Evolutionary conservation across 768 basidiomycete species (phyloP), one percentile per base, ranked within the genome.

Genomic region (Leccinum ochraceum): DNA sequence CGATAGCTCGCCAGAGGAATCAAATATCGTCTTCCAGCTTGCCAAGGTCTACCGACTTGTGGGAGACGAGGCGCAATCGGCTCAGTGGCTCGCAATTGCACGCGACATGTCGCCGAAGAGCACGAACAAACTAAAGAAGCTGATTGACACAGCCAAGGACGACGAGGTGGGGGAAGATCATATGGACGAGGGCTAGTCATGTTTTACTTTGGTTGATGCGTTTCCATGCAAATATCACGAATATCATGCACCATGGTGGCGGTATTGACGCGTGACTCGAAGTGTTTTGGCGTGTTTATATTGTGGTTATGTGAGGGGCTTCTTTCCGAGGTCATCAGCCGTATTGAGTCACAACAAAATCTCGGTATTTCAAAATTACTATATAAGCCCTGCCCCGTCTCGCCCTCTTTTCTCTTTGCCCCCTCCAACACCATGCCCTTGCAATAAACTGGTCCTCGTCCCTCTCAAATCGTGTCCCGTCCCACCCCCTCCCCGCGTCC

Each of bases 1-100:
- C 66, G 86, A 86, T 72, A 79, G 86, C 63, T 92, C 95, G 37
- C 96, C 96, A 7, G 93, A 95, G 70, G 97, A 99, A 79, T 90
- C 95, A 57, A 98, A 98, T 77, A 92, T 98, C 59, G 86, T 95
- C 60, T 97, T 97, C 84, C 89, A 98, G 75, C 85, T 99, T 17
- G 97, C 95, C 28, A 91, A 90, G 77, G 88, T 90, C 60, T 98
- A 97, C 71, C 86, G 92, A 52, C 80, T 91, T 66, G 76, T 90
- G 58, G 93, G 93, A 37, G 81, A 94, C 75, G 84, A 86, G 65
- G 80, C 83, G 20, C 88, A 91, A 75, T 88, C 94, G 53, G 90
- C 92, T 59, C 87, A 90, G 62, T 82, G 88, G 76, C 89, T 99
- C 62, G 92, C 94, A 32, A 81, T 89, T 42, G 97, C 95, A 66